These are phyloP conservation scores for Cladosporium sp. DNA, from an alignment of 2,329 filamentous ascomycete genomes.

Conservation along the genomic window DNA sequence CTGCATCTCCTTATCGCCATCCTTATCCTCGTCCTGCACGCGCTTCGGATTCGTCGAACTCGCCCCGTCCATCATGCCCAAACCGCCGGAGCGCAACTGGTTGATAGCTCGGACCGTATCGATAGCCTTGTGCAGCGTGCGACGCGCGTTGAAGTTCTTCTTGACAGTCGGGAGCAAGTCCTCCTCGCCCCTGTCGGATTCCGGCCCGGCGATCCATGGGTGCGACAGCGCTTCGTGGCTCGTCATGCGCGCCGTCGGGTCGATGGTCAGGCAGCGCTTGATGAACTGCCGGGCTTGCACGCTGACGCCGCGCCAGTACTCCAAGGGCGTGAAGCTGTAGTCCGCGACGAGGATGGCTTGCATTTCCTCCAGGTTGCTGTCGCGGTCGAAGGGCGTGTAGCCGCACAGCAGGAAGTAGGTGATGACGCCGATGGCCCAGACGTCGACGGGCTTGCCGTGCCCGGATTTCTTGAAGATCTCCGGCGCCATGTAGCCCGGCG, in stretches of 20 bases:
- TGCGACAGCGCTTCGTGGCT: constrained; percentile 44
- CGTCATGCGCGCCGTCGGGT: constrained; percentile 70
- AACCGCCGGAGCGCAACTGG: constrained; percentile 58
- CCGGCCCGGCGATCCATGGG: constrained; percentile 73
- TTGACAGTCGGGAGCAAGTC: constrained; percentile 63
- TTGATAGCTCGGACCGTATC: constrained; percentile 66
- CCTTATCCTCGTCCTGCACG: constrained; percentile 18
- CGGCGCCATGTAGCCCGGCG: constrained; percentile 94
- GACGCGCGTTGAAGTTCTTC: constrained; percentile 66
- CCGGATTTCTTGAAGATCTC: constrained; percentile 98
- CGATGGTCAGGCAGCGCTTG: constrained; percentile 69
- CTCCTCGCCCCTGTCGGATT: constrained; percentile 43
- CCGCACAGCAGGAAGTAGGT: constrained; percentile 97
- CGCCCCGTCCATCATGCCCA: constrained; percentile 55
- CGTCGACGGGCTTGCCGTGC: constrained; percentile 96
- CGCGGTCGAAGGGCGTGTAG: constrained; percentile 95
- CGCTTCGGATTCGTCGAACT: constrained; percentile 51
- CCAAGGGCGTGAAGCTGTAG: too few relatives aligned
- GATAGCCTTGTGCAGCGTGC: constrained; percentile 63
- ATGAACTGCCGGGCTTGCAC: constrained; percentile 96
- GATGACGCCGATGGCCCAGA: constrained; percentile 99
- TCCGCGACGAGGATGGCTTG: constrained; percentile 85
- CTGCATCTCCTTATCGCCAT: constrained; percentile 19
- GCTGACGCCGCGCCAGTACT: constrained; percentile 98
- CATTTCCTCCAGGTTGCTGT: constrained; percentile 95